These are phyloP conservation scores for Coleophoma crateriformis DNA, from an alignment of 2,329 filamentous ascomycete genomes.

Conservation along the genomic window DNA sequence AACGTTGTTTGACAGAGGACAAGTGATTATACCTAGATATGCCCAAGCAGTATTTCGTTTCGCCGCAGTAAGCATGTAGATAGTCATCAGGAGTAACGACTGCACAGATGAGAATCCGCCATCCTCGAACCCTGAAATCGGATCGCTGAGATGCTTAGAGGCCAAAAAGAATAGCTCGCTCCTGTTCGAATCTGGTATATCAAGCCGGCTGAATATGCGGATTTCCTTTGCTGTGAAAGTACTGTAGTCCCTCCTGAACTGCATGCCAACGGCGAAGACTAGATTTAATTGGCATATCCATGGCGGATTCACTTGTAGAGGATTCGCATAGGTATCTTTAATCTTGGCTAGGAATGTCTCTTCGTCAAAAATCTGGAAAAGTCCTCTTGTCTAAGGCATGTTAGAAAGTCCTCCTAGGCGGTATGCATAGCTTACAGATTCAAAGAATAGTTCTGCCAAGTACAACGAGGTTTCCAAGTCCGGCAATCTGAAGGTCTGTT, in stretches of 20 bases:
- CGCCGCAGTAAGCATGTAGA: constrained; percentile 57
- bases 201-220: constrained; percentile 5
- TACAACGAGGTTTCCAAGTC: constrained; percentile 4
- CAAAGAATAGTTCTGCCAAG: constrained; percentile 5
- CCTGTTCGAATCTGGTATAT: constrained; percentile 3
- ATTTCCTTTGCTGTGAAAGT: not conserved
- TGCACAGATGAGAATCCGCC: constrained; percentile 60
- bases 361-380: constrained; percentile 4
- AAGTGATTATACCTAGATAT: constrained; percentile 42
- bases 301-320: constrained; percentile 4
- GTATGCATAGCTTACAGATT: not conserved
- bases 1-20: not conserved
- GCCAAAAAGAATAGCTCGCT: constrained; percentile 9
- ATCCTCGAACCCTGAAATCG: constrained; percentile 40
- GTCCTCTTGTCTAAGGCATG: constrained; percentile 1
- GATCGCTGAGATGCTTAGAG: constrained; percentile 8
- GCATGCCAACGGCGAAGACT: constrained; percentile 10
- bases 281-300: constrained; percentile 10
- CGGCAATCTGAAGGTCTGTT: constrained; percentile 4
- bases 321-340: constrained; percentile 5
- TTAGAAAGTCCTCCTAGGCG: not conserved
- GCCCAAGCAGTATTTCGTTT: constrained; percentile 57
- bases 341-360: constrained; percentile 1
- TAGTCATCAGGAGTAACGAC: constrained; percentile 53
- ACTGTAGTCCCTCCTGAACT: constrained; percentile 4